These are phyloP conservation scores for Spongospora subterranea DNA, from an alignment of 208 protist species.

Conservation along the genomic window DNA sequence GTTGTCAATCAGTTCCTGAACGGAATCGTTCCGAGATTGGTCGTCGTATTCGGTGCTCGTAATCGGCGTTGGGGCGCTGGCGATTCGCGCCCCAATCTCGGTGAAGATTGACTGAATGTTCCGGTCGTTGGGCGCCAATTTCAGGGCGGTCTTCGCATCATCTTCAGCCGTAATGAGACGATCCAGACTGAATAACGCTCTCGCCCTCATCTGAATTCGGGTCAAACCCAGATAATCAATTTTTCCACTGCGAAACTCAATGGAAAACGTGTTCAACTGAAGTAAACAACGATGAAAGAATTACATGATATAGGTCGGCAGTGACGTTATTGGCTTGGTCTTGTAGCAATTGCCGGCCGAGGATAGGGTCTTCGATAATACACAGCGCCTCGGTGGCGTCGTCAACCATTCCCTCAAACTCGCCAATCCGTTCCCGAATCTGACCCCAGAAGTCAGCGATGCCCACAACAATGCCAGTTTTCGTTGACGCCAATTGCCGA, in stretches of 20 bases:
- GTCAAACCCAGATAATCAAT: no score
- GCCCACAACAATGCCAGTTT: no score
- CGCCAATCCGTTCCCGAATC: not conserved
- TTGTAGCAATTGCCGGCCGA: not conserved
- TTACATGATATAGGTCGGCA: not conserved
- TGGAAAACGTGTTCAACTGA: not conserved
- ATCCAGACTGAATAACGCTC: not conserved
- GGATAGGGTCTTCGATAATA: conserved; percentile 9
- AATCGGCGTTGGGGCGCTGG: no score
- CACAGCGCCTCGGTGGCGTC: not conserved
- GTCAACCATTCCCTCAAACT: not conserved
- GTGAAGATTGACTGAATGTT: not conserved
- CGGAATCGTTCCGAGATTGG: no score
- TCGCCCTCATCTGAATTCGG: not conserved
- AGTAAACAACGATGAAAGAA: not conserved
- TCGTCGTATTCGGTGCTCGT: no score
- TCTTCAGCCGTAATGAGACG: not conserved
- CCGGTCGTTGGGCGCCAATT: not conserved
- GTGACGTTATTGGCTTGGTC: not conserved
- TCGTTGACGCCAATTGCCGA: no score
- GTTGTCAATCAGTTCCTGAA: no score
- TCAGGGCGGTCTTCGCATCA: not conserved
- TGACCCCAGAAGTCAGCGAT: no score
- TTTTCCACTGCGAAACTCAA: not conserved
- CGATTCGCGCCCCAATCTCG: not conserved